Conservation (phyloP, 2,329 filamentous ascomycete species). For the Emericellopsis atlantica region DNA sequence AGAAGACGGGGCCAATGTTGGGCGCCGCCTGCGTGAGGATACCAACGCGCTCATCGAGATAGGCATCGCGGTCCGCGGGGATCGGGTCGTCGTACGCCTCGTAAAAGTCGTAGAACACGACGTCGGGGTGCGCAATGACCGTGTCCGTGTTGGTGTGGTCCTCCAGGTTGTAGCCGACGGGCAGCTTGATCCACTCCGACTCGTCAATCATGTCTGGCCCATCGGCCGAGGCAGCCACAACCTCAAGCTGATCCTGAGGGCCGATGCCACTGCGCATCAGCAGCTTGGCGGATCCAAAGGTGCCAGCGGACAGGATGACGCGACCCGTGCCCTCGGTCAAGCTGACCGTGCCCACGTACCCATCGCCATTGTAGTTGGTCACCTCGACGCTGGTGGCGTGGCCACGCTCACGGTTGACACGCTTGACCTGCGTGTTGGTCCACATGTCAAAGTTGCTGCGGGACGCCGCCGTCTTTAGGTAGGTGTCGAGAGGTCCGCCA, state of each 20-base stretch:
- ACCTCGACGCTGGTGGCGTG: constrained; percentile 56
- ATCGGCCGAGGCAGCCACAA: constrained; percentile 37
- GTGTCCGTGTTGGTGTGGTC: constrained; percentile 42
- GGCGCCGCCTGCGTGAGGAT: constrained; percentile 53
- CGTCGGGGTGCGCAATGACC: constrained; percentile 28
- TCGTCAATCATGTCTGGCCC: constrained; percentile 36
- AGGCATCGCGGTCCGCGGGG: constrained; percentile 24
- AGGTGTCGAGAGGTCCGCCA: constrained; percentile 58
- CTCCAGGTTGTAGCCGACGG: constrained; percentile 45
- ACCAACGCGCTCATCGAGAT: constrained; percentile 37
- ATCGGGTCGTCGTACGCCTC: constrained; percentile 40
- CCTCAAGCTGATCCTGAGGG: constrained; percentile 41
- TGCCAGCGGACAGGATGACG: constrained; percentile 55
- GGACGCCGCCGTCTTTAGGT: constrained; percentile 48
- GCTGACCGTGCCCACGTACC: constrained; percentile 46
- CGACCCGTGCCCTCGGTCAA: constrained; percentile 47
- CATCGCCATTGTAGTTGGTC: constrained; percentile 36
- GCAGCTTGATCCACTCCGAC: constrained; percentile 41
- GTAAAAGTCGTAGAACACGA: constrained; percentile 54
- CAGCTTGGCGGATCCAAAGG: constrained; percentile 59
- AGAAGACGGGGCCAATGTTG: constrained; percentile 47
- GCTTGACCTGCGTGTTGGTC: constrained; percentile 52
- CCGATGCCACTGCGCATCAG: constrained; percentile 59
- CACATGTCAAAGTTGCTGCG: constrained; percentile 55
- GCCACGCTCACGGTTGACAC: constrained; percentile 50